A percentile compares a stretch with the other conserved stretches of the same genome.
phyloP scores from a whole-genome alignment of 768 basidiomycete genomes.

The Pleurotus sapidus region DNA sequence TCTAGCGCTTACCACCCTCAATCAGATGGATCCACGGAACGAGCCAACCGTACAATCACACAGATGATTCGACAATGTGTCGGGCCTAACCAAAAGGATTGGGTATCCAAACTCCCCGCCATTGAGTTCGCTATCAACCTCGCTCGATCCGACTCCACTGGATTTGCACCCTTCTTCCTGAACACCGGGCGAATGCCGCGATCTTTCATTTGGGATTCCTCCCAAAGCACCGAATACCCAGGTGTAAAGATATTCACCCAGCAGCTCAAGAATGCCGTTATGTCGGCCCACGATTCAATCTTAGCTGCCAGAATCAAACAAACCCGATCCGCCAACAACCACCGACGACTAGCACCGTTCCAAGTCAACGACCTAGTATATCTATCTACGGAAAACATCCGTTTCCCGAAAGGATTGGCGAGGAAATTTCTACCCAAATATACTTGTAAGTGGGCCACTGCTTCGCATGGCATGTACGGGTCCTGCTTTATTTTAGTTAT shows the following conservation, averaged over 20 bases:
- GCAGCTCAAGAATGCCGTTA: conserved; percentile 13
- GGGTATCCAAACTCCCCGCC: conserved; percentile 22
- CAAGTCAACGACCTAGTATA: conserved; percentile 3
- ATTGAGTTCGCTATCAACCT: conserved; percentile 36
- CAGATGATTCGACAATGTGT: conserved; percentile 26
- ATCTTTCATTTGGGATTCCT: conserved; percentile 15
- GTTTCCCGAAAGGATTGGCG: conserved; percentile 18
- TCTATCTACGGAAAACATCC: conserved; percentile 24
- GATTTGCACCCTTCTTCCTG: conserved; percentile 32
- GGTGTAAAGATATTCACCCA: conserved; percentile 22
- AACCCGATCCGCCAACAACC: conserved; percentile 5
- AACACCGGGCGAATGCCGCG: conserved; percentile 19
- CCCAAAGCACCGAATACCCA: conserved; percentile 8
- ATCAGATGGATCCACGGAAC: conserved; percentile 28
- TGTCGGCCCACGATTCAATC: conserved; percentile 28
- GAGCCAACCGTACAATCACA: conserved; percentile 24
- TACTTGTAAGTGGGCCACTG: no score
- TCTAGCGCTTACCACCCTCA: conserved; percentile 19
- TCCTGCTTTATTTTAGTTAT: no score
- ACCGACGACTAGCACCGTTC: conserved; percentile 7
- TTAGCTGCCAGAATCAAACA: conserved; percentile 11
- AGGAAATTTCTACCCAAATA: conserved; percentile 30
- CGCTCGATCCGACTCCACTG: conserved; percentile 29
- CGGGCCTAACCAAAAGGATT: conserved; percentile 21
- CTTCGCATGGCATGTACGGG: no score